A percentile compares a stretch with the other conserved stretches of the same genome.
These are phyloP conservation scores for Pogostemon cablin DNA, from an alignment of 257 asterid species.

Conservation along the genomic window DNA sequence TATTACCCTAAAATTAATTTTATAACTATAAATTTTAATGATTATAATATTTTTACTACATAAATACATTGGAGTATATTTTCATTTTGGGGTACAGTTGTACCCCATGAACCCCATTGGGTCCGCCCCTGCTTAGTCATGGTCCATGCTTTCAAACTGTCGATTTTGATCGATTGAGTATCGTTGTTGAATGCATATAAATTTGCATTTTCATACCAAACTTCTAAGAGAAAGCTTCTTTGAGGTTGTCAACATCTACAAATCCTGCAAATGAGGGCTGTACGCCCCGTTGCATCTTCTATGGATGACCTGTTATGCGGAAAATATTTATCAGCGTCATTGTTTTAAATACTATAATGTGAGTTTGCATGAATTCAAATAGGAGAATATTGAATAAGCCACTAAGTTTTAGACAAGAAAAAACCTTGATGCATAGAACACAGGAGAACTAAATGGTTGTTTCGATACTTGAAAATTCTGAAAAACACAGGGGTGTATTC, in stretches of 20 bases:
- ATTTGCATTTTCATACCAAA: conserved; percentile 54
- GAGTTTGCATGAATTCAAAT: too few relatives aligned
- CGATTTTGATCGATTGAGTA: conserved; percentile 28
- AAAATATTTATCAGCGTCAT: background rate
- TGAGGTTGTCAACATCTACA: conserved; percentile 32
- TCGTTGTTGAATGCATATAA: conserved; percentile 54
- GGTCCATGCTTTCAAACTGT: conserved; percentile 42
- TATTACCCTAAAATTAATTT: too few relatives aligned
- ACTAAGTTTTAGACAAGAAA: background rate
- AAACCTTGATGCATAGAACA: conserved; percentile 66
- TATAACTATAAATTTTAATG: too few relatives aligned
- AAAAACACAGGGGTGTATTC: conserved; percentile 81
- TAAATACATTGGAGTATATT: too few relatives aligned
- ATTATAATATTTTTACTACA: too few relatives aligned
- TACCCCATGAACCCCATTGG: too few relatives aligned
- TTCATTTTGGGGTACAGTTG: too few relatives aligned
- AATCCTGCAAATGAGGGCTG: conserved; percentile 52
- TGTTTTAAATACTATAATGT: too few relatives aligned
- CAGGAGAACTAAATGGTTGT: conserved; percentile 56
- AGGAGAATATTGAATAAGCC: background rate
- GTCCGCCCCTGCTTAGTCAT: too few relatives aligned
- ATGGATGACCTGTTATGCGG: conserved; percentile 35
- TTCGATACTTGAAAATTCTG: conserved; percentile 54
- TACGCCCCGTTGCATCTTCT: conserved; percentile 16
- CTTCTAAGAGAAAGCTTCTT: conserved; percentile 61